These are phyloP conservation scores for Hura crepitans DNA, from an alignment of 441 rosid species.

Conservation along the genomic window DNA sequence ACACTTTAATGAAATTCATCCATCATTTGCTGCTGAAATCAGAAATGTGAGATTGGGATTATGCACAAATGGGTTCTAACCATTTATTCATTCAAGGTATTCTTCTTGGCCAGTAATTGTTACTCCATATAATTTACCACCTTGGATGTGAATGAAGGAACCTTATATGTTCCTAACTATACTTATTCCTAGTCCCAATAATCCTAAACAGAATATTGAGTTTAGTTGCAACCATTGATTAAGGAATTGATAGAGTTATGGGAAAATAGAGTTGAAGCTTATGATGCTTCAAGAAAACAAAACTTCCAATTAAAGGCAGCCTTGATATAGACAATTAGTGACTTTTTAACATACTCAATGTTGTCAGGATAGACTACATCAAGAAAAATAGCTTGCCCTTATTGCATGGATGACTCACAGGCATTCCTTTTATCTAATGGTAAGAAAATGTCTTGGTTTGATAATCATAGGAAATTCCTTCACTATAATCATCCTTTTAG, in stretches of 20 bases:
- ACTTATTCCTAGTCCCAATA: background rate
- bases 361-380: background rate
- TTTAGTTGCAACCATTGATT: background rate
- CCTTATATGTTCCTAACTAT: no score
- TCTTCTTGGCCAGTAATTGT: no score
- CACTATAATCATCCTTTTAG: background rate
- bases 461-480: background rate
- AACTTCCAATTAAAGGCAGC: background rate
- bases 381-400: background rate
- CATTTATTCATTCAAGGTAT: no score
- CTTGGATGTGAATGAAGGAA: no score
- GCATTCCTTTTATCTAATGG: background rate
- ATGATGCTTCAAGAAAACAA: background rate
- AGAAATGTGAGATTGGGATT: no score
- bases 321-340: background rate
- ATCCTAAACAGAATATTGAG: background rate
- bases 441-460: background rate
- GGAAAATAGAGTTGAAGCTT: background rate
- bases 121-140: no score
- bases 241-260: background rate
- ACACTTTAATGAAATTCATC: no score
- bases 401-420: no score
- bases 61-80: no score
- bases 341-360: background rate
- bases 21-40: no score